Evolutionary conservation across 73 alveolate genomes (phyloP).

Genomic region (Strombidium stylifer): DNA sequence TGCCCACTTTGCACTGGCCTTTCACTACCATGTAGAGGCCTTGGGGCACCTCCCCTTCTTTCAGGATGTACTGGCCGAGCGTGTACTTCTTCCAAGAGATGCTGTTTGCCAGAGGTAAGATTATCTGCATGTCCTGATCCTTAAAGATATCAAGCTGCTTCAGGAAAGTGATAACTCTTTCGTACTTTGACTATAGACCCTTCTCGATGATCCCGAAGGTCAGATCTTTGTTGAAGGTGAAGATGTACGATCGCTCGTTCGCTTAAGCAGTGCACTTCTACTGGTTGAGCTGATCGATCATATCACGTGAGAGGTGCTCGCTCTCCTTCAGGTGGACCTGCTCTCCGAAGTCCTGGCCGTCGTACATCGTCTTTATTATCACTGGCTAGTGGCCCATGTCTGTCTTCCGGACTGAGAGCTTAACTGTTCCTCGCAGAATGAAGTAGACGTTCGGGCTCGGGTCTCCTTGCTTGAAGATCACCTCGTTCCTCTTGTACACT

Average conservation of each 20-base stretch:
- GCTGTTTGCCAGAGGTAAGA: slow-evolving; percentile 51
- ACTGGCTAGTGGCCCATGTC: slow-evolving; percentile 34
- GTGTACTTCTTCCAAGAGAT: slow-evolving; percentile 18
- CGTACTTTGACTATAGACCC: slow-evolving; percentile 29
- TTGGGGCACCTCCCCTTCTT: slow-evolving; percentile 50
- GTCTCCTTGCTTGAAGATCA: slow-evolving; percentile 10
- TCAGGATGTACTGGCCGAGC: slow-evolving; percentile 50
- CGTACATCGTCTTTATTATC: slow-evolving; percentile 18
- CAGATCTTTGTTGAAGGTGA: slow-evolving; percentile 15
- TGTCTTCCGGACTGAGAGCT: slow-evolving; percentile 15
- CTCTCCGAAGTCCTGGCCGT: slow-evolving; percentile 50
- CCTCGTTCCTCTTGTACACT: not conserved
- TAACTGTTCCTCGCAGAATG: slow-evolving; percentile 31
- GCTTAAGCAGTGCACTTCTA: slow-evolving; percentile 23
- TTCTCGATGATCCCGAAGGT: slow-evolving; percentile 13
- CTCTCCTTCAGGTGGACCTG: slow-evolving; percentile 15
- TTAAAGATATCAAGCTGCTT: slow-evolving; percentile 32
- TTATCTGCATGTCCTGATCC: slow-evolving; percentile 41
- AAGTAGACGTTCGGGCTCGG: slow-evolving; percentile 9
- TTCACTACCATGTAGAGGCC: slow-evolving; percentile 33
- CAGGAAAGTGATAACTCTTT: slow-evolving; percentile 35
- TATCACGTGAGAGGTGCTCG: slow-evolving; percentile 12
- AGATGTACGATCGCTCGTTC: slow-evolving; percentile 15
- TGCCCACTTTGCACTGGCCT: slow-evolving; percentile 51
- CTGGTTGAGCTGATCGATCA: slow-evolving; percentile 16